Conservation (phyloP, 2,329 filamentous ascomycete species). For the Botrytis elliptica region DNA sequence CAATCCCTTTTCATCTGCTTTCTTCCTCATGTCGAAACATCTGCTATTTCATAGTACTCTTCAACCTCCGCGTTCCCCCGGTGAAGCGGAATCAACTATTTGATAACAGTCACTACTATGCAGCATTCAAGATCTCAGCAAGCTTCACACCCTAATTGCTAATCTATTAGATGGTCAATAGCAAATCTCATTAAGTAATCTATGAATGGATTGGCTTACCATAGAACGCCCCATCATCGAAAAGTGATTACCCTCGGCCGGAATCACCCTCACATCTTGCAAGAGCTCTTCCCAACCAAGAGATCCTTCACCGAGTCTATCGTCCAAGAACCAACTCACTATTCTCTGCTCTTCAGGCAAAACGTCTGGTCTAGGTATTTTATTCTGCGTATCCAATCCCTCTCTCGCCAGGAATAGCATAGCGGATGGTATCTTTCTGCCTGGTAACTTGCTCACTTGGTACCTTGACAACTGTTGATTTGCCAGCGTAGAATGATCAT, state of each 20-base stretch:
- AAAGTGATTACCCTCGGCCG: conserved; percentile 27
- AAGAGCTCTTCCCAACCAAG: conserved; percentile 57
- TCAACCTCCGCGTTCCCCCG: no score
- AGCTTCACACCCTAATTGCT: no score
- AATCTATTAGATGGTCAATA: no score
- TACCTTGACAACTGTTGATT: conserved; percentile 54
- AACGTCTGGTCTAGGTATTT: conserved; percentile 46
- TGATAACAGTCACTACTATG: no score
- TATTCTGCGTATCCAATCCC: conserved; percentile 60
- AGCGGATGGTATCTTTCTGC: conserved; percentile 54
- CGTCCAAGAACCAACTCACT: conserved; percentile 68
- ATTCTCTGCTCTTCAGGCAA: conserved; percentile 53
- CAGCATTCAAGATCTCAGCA: no score
- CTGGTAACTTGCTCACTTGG: conserved; percentile 52
- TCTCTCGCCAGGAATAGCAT: conserved; percentile 69
- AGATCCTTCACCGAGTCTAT: conserved; percentile 66
- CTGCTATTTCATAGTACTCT: no score
- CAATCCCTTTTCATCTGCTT: no score
- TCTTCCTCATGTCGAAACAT: no score
- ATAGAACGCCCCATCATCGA: conserved; percentile 25
- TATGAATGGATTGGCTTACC: background rate
- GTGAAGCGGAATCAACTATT: no score
- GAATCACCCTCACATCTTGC: conserved; percentile 19
- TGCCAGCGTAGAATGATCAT: conserved; percentile 65
- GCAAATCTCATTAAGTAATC: no score